Evolutionary conservation across 176 grass and related monocot genomes (phyloP).

Genomic region (Neostapfia colusana): DNA sequence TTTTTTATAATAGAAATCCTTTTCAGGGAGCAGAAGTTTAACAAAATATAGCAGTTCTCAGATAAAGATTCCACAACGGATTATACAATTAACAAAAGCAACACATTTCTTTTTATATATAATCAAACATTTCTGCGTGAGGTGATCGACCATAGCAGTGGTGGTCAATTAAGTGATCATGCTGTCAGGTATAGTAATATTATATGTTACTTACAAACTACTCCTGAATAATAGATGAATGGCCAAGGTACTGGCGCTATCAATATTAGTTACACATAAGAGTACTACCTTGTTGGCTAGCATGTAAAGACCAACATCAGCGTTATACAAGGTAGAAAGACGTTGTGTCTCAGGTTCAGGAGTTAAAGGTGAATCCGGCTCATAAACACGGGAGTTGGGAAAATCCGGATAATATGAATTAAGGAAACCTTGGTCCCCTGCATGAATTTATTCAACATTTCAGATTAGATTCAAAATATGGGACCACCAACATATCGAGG

Average conservation of each 20-base stretch:
- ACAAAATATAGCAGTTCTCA: not conserved
- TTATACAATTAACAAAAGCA: not conserved
- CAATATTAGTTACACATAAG: not conserved
- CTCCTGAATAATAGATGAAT: not conserved
- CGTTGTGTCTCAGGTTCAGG: constrained; percentile 78
- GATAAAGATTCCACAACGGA: not conserved
- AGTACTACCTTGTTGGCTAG: constrained; percentile 88
- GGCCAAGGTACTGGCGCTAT: not conserved
- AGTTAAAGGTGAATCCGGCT: constrained; percentile 65
- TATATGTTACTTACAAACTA: constrained; percentile 6
- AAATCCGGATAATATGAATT: constrained; percentile 98
- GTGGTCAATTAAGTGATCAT: not conserved
- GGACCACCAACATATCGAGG: not conserved
- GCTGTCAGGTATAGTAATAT: not conserved
- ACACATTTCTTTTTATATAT: not conserved
- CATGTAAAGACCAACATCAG: constrained; percentile 99
- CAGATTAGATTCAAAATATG: constrained; percentile 18
- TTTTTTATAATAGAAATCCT: not conserved
- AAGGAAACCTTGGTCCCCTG: constrained; percentile 57
- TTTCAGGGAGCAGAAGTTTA: not conserved
- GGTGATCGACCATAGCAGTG: not conserved
- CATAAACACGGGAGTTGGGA: constrained; percentile 84
- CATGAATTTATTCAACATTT: constrained; percentile 38
- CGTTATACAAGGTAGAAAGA: constrained; percentile 94
- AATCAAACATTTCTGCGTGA: not conserved